Evolutionary conservation across 73 alveolate species (phyloP), one percentile per base, ranked within the genome.

Genomic region (Tetrahymena thermophila): DNA sequence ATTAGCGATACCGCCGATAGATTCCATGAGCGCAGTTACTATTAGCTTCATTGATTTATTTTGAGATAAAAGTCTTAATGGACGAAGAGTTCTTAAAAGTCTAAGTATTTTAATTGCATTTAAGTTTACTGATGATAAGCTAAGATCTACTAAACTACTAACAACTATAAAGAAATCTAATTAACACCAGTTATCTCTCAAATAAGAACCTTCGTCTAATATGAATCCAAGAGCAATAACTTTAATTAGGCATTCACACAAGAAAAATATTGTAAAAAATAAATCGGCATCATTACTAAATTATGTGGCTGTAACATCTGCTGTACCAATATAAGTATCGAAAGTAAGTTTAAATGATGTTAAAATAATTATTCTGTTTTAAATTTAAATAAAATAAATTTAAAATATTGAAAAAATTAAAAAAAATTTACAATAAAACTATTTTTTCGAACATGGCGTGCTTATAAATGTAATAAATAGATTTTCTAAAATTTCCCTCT

Each of bases 121-220:
- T 34, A 97, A 93, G 94, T 98, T 98, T 11, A 97, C 96, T 23
- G 96, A 95, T 34, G 97, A 94, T 57, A 98, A 94, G 13, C 96
- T 84, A 7, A 98, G 84, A 96, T 99, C 99, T 34, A 99, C 96
- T 15, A 99, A 83, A 34, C 99, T 97, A 50, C 98, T 95, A 34
- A 98, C 85, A 21, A 98, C 99, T 57, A 99, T 98, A 93, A 98
- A 97, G 97, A 98, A 98, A 97, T 99, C 99, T 55, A 99, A 95
- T 89, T 96, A 93, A 97, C 97, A 97, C 99, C 99, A 99, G 89
- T 98, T 97, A 95, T 99, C 99, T 94, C 98, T 94, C 42, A 99
- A 95, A 95, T 99, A 99, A 34, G 99, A 94, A 15, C 95, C 93
- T 16, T 97, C 97, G 84, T 98, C 99, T 93, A 97, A 85, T 17